Evolutionary conservation across 2,329 filamentous ascomycete species (phyloP).

Genomic region (Pseudocercospora vitis): DNA sequence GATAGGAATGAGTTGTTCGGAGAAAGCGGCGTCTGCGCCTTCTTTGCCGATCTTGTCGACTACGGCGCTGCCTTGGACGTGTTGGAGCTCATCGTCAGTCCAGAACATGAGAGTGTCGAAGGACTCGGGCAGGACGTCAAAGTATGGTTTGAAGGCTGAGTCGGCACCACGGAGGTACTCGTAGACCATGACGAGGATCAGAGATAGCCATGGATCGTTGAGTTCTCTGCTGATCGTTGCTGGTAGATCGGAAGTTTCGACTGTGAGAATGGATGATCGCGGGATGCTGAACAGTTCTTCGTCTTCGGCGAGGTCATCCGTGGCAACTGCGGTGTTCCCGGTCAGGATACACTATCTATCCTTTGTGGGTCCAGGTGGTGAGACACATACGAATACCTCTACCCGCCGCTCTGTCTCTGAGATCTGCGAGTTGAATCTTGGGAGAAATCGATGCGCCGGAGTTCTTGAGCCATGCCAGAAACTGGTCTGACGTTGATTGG

Average conservation of each 20-base stretch:
- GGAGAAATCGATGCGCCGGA: slow-evolving; percentile 56
- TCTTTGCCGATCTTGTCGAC: slow-evolving; percentile 72
- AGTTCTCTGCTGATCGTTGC: slow-evolving; percentile 31
- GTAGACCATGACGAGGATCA: slow-evolving; percentile 79
- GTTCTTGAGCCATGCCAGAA: slow-evolving; percentile 58
- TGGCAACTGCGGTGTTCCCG: slow-evolving; percentile 61
- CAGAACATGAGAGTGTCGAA: slow-evolving; percentile 95
- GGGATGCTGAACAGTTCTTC: slow-evolving; percentile 81
- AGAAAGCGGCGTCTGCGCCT: slow-evolving; percentile 69
- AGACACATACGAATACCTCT: slow-evolving; percentile 62
- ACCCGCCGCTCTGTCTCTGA: slow-evolving; percentile 57
- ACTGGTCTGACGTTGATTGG: slow-evolving; percentile 50
- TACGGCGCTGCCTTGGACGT: slow-evolving; percentile 77
- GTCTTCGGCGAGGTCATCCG: slow-evolving; percentile 67
- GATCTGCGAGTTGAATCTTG: slow-evolving; percentile 60
- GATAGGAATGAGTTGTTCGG: slow-evolving; percentile 56
- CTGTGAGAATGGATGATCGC: slow-evolving; percentile 67
- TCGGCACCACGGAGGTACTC: slow-evolving; percentile 61
- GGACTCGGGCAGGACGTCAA: slow-evolving; percentile 66
- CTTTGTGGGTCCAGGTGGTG: too few relatives aligned
- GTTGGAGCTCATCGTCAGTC: slow-evolving; percentile 65
- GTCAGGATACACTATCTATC: too few relatives aligned
- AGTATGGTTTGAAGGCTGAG: slow-evolving; percentile 76
- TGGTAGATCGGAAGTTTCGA: slow-evolving; percentile 69
- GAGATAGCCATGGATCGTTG: slow-evolving; percentile 51